phyloP scores from a whole-genome alignment of 2,329 filamentous ascomycete genomes.

The Biscogniauxia mediterranea region DNA sequence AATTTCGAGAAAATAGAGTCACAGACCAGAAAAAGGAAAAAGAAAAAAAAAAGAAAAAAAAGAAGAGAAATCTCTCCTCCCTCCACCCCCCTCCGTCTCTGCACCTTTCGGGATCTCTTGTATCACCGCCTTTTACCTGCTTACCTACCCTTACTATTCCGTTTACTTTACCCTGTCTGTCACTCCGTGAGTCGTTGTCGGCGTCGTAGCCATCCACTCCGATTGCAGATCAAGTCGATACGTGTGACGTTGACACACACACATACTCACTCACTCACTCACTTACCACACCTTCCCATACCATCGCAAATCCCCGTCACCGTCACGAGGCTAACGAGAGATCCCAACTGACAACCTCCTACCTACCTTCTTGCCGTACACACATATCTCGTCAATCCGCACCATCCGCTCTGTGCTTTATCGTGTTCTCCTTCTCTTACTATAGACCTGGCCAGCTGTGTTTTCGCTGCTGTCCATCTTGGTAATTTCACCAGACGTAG shows the following conservation, averaged over 20 bases:
- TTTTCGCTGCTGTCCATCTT: background rate
- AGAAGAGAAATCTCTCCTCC: too few relatives aligned
- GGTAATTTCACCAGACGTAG: background rate
- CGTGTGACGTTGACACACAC: background rate
- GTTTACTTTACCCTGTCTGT: background rate
- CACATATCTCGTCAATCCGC: background rate
- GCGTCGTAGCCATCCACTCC: background rate
- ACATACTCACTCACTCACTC: background rate
- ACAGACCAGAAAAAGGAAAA: too few relatives aligned
- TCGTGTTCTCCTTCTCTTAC: background rate
- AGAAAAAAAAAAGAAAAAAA: too few relatives aligned
- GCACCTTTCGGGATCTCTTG: background rate
- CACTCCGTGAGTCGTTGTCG: background rate
- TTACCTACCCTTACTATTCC: background rate
- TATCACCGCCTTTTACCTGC: background rate
- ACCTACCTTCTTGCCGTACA: background rate
- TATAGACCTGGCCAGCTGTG: background rate
- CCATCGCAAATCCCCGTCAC: background rate
- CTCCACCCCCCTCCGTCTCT: too few relatives aligned
- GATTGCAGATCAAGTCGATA: background rate
- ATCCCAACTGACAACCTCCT: background rate
- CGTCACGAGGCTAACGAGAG: background rate
- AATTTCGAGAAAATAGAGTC: too few relatives aligned
- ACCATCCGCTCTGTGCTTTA: background rate
- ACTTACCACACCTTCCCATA: background rate